Conservation (phyloP, 2,329 filamentous ascomycete species). For the Colletotrichum lini region DNA sequence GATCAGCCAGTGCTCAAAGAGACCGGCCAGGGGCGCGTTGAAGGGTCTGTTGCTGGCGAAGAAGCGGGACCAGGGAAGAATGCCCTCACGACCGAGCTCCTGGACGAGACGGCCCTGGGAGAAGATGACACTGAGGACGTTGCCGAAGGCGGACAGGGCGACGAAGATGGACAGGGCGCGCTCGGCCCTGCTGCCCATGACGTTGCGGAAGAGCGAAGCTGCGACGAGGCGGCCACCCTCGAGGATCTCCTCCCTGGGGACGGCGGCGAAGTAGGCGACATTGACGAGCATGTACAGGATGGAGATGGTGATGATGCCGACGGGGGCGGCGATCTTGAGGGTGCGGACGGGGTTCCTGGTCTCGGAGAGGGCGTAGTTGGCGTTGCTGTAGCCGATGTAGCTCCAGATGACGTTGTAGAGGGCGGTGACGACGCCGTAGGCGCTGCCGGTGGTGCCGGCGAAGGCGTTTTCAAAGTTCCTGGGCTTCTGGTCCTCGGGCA, state of each 20-base stretch:
- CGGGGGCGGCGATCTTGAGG: constrained; percentile 74
- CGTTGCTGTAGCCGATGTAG: constrained; percentile 78
- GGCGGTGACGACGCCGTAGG: constrained; percentile 78
- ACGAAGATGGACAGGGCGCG: constrained; percentile 75
- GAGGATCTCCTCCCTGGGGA: constrained; percentile 68
- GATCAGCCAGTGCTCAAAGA: constrained; percentile 75
- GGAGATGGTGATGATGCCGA: constrained; percentile 71
- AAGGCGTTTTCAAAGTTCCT: constrained; percentile 76
- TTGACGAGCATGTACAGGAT: constrained; percentile 77
- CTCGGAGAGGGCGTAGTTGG: constrained; percentile 77
- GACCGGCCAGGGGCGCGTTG: constrained; percentile 72
- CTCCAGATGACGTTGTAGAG: constrained; percentile 81
- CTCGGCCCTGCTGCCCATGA: constrained; percentile 68
- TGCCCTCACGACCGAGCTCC: constrained; percentile 75
- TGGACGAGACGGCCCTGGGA: constrained; percentile 77
- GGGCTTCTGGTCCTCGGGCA: constrained; percentile 65
- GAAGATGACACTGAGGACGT: constrained; percentile 78
- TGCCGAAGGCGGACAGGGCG: constrained; percentile 77
- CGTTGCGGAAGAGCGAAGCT: constrained; percentile 69
- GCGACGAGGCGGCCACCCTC: constrained; percentile 66
- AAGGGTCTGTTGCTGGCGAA: constrained; percentile 77
- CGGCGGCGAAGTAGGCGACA: constrained; percentile 75
- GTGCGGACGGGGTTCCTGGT: constrained; percentile 76
- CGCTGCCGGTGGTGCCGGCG: constrained; percentile 74
- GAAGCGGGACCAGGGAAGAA: constrained; percentile 74